Percentiles rank a stretch among this genome's conserved stretches.
Evolutionary conservation across 176 grass and related monocot species (phyloP).

Genomic region (Oropetium thomaeum): DNA sequence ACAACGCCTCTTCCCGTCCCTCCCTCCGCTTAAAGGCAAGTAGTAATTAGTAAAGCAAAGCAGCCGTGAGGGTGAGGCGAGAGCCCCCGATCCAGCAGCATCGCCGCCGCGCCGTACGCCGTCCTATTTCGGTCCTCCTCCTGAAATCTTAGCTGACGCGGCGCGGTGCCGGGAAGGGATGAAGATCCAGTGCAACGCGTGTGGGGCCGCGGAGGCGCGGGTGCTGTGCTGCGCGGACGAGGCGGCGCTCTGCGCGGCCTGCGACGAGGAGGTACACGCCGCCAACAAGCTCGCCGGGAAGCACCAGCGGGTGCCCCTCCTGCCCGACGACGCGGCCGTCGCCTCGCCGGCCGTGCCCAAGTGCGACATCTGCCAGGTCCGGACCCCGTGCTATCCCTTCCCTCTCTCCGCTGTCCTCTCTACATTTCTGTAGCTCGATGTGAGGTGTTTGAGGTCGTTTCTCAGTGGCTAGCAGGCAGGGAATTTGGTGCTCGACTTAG

Average conservation of each 20-base stretch:
- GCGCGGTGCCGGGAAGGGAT: conserved; percentile 18
- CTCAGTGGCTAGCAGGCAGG: background rate
- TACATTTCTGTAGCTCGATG: background rate
- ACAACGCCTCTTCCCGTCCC: background rate
- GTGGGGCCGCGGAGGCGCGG: conserved; percentile 64
- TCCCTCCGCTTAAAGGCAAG: background rate
- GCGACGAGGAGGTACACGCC: conserved; percentile 83
- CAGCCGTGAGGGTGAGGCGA: background rate
- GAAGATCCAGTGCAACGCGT: conserved; percentile 95
- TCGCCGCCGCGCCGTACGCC: background rate
- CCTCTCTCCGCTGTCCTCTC: background rate
- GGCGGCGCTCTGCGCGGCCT: conserved; percentile 73
- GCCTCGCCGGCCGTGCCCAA: conserved; percentile 47
- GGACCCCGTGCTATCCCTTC: background rate
- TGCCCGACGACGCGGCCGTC: conserved; percentile 13
- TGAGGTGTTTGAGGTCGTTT: background rate
- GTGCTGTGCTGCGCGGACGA: conserved; percentile 92
- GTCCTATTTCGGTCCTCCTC: background rate
- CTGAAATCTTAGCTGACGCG: background rate
- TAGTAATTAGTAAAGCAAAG: background rate
- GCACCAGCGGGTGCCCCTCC: conserved; percentile 81
- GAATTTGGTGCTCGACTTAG: background rate
- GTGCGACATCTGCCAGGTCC: conserved; percentile 81
- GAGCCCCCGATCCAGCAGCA: background rate
- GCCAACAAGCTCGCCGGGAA: conserved; percentile 82